These are phyloP conservation scores for Aspergillus sp. DNA, from an alignment of 2,329 filamentous ascomycete genomes.

Conservation along the genomic window DNA sequence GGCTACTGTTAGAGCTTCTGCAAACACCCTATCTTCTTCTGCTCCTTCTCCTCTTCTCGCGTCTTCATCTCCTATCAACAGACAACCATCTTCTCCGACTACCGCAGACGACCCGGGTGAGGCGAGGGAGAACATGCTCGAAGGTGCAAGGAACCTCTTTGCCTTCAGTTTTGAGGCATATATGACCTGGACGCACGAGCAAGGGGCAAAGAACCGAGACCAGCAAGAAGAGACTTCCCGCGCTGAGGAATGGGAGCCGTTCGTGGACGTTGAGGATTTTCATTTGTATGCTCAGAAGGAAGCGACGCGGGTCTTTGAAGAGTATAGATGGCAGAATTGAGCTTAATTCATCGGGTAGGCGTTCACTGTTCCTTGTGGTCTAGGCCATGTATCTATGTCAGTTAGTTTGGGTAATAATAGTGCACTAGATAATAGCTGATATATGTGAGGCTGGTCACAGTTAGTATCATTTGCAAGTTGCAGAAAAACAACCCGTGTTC, in stretches of 20 bases:
- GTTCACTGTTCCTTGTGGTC: too few relatives aligned
- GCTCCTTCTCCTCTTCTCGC: not conserved
- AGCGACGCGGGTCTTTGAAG: not conserved
- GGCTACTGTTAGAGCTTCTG: too few relatives aligned
- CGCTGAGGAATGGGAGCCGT: not conserved
- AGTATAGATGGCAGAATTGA: not conserved
- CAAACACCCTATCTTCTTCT: not conserved
- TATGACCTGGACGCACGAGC: not conserved
- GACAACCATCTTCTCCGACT: not conserved
- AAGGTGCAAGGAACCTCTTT: not conserved
- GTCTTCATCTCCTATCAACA: not conserved
- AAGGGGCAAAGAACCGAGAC: not conserved
- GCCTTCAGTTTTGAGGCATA: slow-evolving; percentile 1
- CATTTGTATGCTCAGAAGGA: not conserved
- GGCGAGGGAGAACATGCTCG: not conserved
- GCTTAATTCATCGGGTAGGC: too few relatives aligned
- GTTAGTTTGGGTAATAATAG: too few relatives aligned
- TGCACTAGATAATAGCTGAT: too few relatives aligned
- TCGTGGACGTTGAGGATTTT: not conserved
- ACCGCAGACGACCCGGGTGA: not conserved
- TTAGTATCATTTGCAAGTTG: too few relatives aligned
- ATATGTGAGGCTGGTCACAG: too few relatives aligned
- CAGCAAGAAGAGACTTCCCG: not conserved
- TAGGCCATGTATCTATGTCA: too few relatives aligned
- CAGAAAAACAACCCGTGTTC: too few relatives aligned